phyloP scores from a whole-genome alignment of 805 yeast genomes.

The Cyberlindnera samutprakarnensis region DNA sequence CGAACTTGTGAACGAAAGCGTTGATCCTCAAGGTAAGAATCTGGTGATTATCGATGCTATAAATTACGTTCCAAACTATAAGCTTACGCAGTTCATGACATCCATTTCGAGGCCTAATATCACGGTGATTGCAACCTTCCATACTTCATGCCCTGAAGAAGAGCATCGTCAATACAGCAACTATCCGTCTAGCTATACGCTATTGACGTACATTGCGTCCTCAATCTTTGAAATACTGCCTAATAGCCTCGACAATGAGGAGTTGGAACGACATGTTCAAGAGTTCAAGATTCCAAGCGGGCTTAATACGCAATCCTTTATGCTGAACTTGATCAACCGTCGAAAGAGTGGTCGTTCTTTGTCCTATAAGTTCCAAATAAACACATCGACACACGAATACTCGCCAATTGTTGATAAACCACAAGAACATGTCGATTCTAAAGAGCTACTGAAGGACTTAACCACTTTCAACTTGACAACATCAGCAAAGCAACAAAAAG shows the following conservation, averaged over 20 bases:
- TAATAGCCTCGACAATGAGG: conserved; percentile 28
- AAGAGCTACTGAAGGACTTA: conserved; percentile 54
- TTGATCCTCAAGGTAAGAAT: conserved; percentile 23
- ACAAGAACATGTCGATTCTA: conserved; percentile 28
- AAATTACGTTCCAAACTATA: conserved; percentile 42
- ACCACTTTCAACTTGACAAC: conserved; percentile 86
- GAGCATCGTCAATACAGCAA: conserved; percentile 23
- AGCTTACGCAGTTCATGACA: conserved; percentile 43
- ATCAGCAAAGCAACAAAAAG: conserved; percentile 64
- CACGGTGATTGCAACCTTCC: conserved; percentile 41
- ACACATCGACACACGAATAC: conserved; percentile 39
- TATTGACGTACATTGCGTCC: conserved; percentile 68
- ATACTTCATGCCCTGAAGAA: conserved; percentile 33
- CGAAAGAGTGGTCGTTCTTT: conserved; percentile 82
- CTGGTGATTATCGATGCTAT: conserved; percentile 61
- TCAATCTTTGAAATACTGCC: conserved; percentile 61
- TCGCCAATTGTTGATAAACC: conserved; percentile 21
- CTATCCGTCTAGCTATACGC: conserved; percentile 45
- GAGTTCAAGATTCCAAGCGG: conserved; percentile 43
- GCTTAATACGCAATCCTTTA: conserved; percentile 40
- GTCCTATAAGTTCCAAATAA: conserved; percentile 44
- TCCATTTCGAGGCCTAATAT: conserved; percentile 39
- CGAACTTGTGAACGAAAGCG: conserved; percentile 13
- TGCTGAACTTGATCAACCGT: conserved; percentile 51
- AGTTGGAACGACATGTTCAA: conserved; percentile 34